phyloP scores from a whole-genome alignment of 2,329 filamentous ascomycete genomes.

The Hypoxylon sp. region DNA sequence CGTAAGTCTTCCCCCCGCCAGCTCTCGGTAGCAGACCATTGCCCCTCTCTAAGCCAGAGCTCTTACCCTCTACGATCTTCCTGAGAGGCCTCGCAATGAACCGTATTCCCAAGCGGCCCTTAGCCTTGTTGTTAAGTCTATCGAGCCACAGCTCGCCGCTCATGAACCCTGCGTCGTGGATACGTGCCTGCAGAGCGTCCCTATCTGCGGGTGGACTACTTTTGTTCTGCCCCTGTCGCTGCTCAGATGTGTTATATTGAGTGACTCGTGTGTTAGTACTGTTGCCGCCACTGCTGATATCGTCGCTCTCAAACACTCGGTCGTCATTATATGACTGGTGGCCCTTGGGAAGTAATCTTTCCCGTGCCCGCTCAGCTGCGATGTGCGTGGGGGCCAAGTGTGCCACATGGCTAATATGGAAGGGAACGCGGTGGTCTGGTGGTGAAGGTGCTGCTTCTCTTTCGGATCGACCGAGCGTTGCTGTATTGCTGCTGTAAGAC shows the following conservation, averaged over 20 bases:
- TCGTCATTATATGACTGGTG: not conserved
- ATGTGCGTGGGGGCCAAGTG: conserved; percentile 18
- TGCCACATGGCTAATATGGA: conserved; percentile 24
- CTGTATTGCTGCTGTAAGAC: not conserved
- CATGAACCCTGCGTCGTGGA: conserved; percentile 3
- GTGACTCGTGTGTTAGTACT: too few species aligned
- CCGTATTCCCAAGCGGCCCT: not conserved
- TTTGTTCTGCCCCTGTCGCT: not conserved
- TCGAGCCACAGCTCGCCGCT: conserved; percentile 17
- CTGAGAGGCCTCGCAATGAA: conserved; percentile 9
- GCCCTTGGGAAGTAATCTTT: not conserved
- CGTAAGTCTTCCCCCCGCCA: not conserved
- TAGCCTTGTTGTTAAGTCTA: not conserved
- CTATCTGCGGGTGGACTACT: not conserved
- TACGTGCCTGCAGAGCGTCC: not conserved
- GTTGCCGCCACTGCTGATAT: not conserved
- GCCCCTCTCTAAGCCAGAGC: not conserved
- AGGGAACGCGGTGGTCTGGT: not conserved
- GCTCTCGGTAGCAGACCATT: not conserved
- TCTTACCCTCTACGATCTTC: not conserved
- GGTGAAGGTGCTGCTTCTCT: conserved; percentile 12
- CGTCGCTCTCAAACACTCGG: not conserved
- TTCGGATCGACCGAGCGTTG: not conserved
- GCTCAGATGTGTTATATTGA: not conserved
- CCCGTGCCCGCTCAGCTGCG: conserved; percentile 9